Evolutionary conservation across 371 early-diverging fungal genomes (phyloP), one percentile per base, ranked within the genome.

Genomic region (Sporodiniella umbellata): DNA sequence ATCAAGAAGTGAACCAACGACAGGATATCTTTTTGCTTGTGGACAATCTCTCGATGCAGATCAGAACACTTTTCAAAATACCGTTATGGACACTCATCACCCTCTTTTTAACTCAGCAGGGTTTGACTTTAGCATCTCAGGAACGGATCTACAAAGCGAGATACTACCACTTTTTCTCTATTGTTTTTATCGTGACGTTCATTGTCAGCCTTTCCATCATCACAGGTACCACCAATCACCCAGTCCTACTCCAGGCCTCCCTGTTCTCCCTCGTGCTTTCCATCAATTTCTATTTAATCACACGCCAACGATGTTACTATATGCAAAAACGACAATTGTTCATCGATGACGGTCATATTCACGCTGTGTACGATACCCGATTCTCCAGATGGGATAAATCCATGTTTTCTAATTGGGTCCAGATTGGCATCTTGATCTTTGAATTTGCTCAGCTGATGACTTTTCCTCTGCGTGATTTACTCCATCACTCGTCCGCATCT

Each of bases 381-480:
- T 65, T 63, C 35, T 53, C 58, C 0, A 62, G 54, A 23, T 68
- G 75, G 70, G 54, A 74, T 33, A 23, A 55, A 14, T 51, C 51
- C 25, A 52, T 63, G 54, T 72, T 72, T 69, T 71, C 75, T 40
- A 80, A 80, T 49, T 80, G 78, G 62, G 57, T 80, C 4, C 78
- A 80, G 48, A 64, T 80, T 17, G 70, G 67, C 10, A 77, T 80
- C 43, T 62, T 80, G 1, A 46, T 77, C 45, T 73, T 80, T 18
- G 80, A 80, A 33, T 75, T 80, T 42, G 60, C 78, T 25, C 80
- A 80, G 45, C 58, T 80, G 3, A 58, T 78, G 42, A 68, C 75
- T 1, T 80, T 80, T 28, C 80, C 78, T 0, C 56, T 80, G 1
- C 64, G 78, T 14, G 80, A 77, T 47, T 60, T 80, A 26, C 68